Evolutionary conservation across 768 basidiomycete species (phyloP).

Genomic region (Agaricus subrufescens): DNA sequence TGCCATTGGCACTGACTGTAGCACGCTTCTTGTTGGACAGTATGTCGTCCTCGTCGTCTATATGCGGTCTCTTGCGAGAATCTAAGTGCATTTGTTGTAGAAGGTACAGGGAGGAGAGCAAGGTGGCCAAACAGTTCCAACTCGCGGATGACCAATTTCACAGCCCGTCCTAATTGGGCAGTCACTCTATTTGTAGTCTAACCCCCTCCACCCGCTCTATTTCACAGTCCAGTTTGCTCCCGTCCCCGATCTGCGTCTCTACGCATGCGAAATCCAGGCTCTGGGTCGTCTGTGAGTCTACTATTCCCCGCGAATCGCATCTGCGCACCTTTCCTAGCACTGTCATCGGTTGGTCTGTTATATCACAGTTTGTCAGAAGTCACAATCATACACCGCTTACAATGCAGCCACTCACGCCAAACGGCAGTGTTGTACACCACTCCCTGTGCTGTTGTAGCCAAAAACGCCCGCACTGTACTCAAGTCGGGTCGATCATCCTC

Average conservation of each 20-base stretch:
- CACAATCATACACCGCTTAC: not conserved
- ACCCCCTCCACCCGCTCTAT: conserved; percentile 51
- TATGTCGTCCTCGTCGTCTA: conserved; percentile 43
- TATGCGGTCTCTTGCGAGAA: conserved; percentile 55
- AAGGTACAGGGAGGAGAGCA: conserved; percentile 12
- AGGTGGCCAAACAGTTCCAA: conserved; percentile 16
- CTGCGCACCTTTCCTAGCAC: conserved; percentile 61
- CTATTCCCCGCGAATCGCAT: conserved; percentile 3
- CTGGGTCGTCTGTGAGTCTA: conserved; percentile 32
- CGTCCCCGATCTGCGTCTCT: conserved; percentile 89
- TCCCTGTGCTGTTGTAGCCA: conserved; percentile 78
- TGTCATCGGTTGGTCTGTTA: conserved; percentile 88
- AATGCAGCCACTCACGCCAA: conserved; percentile 72
- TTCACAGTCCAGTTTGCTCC: conserved; percentile 79
- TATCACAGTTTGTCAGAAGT: not conserved
- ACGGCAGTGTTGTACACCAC: conserved; percentile 78
- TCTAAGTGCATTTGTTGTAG: conserved; percentile 15
- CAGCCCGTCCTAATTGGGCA: too few species aligned
- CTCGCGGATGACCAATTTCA: not conserved
- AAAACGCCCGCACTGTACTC: conserved; percentile 71
- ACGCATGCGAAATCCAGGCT: conserved; percentile 81
- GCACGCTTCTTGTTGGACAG: conserved; percentile 53
- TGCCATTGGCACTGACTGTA: conserved; percentile 43
- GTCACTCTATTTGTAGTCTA: conserved; percentile 25
- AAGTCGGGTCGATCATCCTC: conserved; percentile 74